These are phyloP conservation scores for Gaultheria prostrata DNA, from an alignment of 148 eudicot genomes.

Conservation along the genomic window DNA sequence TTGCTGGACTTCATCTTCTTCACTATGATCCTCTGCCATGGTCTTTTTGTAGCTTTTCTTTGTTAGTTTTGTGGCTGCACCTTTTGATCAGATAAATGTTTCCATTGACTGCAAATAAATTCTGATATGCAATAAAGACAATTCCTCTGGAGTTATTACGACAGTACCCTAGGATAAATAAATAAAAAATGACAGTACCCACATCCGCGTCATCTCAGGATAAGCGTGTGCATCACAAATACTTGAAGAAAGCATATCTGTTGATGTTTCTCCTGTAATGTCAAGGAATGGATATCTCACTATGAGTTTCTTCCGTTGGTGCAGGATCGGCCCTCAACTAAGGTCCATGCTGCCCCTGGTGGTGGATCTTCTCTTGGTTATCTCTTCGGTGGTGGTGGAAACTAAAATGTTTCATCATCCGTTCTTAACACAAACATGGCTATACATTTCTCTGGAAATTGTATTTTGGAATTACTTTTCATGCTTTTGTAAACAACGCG, in stretches of 20 bases:
- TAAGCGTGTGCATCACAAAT: neutral
- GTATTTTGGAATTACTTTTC: neutral
- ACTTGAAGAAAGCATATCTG: neutral
- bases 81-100: neutral
- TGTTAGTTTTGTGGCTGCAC: neutral
- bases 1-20: neutral
- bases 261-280: neutral
- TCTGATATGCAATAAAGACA: neutral
- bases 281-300: neutral
- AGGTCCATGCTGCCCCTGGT: conserved; percentile 40
- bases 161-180: neutral
- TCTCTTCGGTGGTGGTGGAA: conserved; percentile 31
- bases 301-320: neutral
- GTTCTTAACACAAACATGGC: neutral
- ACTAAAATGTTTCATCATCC: conserved; percentile 2
- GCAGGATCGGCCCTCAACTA: conserved; percentile 61
- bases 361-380: conserved; percentile 44
- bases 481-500: neutral
- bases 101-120: neutral
- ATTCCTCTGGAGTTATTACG: neutral
- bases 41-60: neutral
- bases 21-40: neutral
- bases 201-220: neutral
- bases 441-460: conserved; percentile 4
- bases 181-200: neutral